Evolutionary conservation across 805 yeast species (phyloP), one percentile per base, ranked within the genome.

Genomic region (Metschnikowia sp.): DNA sequence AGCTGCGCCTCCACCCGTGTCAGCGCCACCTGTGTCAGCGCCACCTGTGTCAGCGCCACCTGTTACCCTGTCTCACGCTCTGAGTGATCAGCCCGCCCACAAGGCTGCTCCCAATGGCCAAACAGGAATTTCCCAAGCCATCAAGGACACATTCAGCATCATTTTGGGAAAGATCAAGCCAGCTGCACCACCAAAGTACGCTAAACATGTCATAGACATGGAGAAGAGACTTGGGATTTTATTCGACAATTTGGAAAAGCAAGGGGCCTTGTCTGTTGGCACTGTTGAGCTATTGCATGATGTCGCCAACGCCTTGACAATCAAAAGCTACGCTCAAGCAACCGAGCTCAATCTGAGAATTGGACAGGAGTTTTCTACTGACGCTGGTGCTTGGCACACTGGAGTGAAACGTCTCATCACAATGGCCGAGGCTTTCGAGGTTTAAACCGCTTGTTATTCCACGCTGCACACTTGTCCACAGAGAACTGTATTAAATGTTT

Each of bases 301-400:
- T 28, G 63, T 90, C 38, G 70, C 81, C 15, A 66, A 61, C 9
- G 69, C 81, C 0, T 64, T 94, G 56, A 72, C 70, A 15, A 64
- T 60, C 10, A 75, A 76, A 50, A 84, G 88, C 49, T 87, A 70
- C 61, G 64, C 66, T 4, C 70, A 70, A 12, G 97, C 98, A 1
- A 66, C 75, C 44, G 65, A 75, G 2, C 56, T 79, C 32, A 81
- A 80, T 51, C 63, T 74, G 32, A 79, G 81, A 43, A 77, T 94
- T 50, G 79, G 86, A 19, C 76, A 88, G 8, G 76, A 79, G 33
- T 76, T 79, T 52, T 77, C 84, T 22, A 80, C 77, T 22, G 96
- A 91, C 65, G 81, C 86, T 53, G 97, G 96, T 11, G 82, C 85
- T 59, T 94, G 99, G 99, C 80, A 86, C 71, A 81, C 86, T 31